A percentile compares a stretch with the other conserved stretches of the same genome.
Conservation (phyloP, 129 eudicot species). For the Artemisia argyi region DNA sequence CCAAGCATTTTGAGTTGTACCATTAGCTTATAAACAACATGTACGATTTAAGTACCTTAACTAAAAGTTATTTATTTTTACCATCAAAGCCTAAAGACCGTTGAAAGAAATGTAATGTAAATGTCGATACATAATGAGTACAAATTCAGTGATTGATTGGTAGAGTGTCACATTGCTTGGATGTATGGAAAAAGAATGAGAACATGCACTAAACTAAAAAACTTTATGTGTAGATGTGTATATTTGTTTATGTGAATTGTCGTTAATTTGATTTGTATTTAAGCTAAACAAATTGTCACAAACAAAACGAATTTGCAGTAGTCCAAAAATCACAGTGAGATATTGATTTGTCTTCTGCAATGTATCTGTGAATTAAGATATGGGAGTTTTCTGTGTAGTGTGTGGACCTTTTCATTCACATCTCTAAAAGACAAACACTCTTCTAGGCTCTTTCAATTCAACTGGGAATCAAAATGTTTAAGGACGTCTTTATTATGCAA, state of each 20-base stretch:
- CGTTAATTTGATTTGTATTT: slow-evolving; percentile 6
- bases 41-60: too few relatives aligned
- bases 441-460: slow-evolving; percentile 21
- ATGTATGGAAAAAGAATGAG: not conserved
- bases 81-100: not conserved
- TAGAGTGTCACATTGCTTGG: not conserved
- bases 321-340: slow-evolving; percentile 37
- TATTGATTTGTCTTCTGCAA: slow-evolving; percentile 40
- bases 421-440: slow-evolving; percentile 36
- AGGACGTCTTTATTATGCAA: slow-evolving; percentile 16
- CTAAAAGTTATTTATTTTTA: not conserved
- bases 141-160: not conserved
- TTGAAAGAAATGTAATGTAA: too few relatives aligned
- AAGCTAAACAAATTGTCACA: slow-evolving; percentile 21
- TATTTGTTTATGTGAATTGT: slow-evolving; percentile 5
- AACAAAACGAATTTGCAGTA: slow-evolving; percentile 30
- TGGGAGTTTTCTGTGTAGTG: slow-evolving; percentile 16
- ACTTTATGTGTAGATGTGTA: not conserved
- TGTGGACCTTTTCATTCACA: slow-evolving; percentile 33
- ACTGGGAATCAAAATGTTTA: slow-evolving; percentile 30
- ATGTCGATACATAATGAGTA: not conserved
- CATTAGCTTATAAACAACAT: too few relatives aligned
- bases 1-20: not conserved
- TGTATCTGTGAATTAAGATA: slow-evolving; percentile 30
- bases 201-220: not conserved